phyloP scores from a whole-genome alignment of 495 filamentous ascomycete species.

The Aeminium ludgeri region DNA sequence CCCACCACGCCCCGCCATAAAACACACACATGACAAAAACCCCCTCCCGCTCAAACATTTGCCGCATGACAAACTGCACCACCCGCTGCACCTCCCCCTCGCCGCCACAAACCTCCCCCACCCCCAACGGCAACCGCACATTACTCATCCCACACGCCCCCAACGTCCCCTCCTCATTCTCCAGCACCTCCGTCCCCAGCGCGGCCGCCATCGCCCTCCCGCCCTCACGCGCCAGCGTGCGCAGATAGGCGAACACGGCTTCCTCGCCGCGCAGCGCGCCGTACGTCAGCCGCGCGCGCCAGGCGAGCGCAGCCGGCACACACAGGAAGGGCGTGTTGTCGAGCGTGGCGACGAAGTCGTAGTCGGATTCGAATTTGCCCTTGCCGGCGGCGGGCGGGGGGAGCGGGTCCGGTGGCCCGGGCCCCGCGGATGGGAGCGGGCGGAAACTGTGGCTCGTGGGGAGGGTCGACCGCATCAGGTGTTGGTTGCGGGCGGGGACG shows the following conservation, averaged over 20 bases:
- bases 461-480: slow-evolving; percentile 52
- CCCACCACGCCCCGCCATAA: slow-evolving; percentile 47
- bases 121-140: slow-evolving; percentile 50
- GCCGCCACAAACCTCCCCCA: slow-evolving; percentile 12
- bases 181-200: slow-evolving; percentile 53
- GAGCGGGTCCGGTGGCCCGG: slow-evolving; percentile 41
- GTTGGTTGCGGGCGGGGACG: slow-evolving; percentile 56
- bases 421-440: slow-evolving; percentile 28
- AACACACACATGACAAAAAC: slow-evolving; percentile 52
- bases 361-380: slow-evolving; percentile 47
- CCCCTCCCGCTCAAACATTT: slow-evolving; percentile 35
- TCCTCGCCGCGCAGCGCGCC: slow-evolving; percentile 65
- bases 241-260: slow-evolving; percentile 41
- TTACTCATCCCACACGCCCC: slow-evolving; percentile 44
- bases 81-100: slow-evolving; percentile 22
- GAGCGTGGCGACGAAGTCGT: slow-evolving; percentile 61
- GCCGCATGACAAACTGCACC: slow-evolving; percentile 39
- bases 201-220: slow-evolving; percentile 36
- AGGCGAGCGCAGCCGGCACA: slow-evolving; percentile 51
- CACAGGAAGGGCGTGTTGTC: slow-evolving; percentile 58
- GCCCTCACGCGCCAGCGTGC: slow-evolving; percentile 39
- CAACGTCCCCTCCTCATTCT: slow-evolving; percentile 28
- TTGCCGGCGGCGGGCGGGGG: slow-evolving; percentile 28
- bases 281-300: slow-evolving; percentile 36
- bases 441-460: slow-evolving; percentile 53